A percentile compares a stretch with the other conserved stretches of the same genome.
These are phyloP conservation scores for Desmodesmus armatus DNA, from an alignment of 139 green algal species.

Conservation along the genomic window DNA sequence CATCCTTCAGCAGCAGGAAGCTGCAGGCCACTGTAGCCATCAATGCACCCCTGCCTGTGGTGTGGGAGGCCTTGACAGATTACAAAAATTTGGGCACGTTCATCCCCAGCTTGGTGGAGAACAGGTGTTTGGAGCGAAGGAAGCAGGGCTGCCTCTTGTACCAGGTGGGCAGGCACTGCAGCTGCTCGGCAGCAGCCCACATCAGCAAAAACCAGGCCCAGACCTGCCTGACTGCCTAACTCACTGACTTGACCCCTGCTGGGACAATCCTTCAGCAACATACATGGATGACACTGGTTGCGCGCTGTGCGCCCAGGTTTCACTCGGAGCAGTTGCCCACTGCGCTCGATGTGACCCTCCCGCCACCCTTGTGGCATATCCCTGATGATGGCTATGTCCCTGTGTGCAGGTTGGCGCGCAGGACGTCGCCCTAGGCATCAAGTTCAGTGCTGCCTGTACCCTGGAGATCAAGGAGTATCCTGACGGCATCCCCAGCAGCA, in stretches of 20 bases:
- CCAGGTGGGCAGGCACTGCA: conserved; percentile 51
- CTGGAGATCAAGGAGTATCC: conserved; percentile 80
- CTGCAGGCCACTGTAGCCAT: conserved; percentile 72
- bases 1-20: conserved; percentile 68
- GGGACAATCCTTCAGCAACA: too few relatives aligned
- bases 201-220: too few relatives aligned
- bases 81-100: conserved; percentile 81
- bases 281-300: too few relatives aligned
- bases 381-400: background rate
- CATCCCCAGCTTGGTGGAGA: conserved; percentile 83
- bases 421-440: conserved; percentile 83
- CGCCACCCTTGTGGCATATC: background rate
- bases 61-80: conserved; percentile 80
- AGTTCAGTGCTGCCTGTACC: conserved; percentile 79
- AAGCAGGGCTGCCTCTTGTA: conserved; percentile 52
- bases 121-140: conserved; percentile 70
- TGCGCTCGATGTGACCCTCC: background rate
- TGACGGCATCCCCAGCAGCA: conserved; percentile 26
- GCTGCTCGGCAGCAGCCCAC: background rate
- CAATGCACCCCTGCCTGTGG: conserved; percentile 52
- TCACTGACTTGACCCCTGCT: too few relatives aligned
- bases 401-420: conserved; percentile 81
- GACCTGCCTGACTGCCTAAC: too few relatives aligned
- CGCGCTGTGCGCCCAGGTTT: too few relatives aligned
- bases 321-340: background rate